Conservation (phyloP, 805 yeast species). For the Candida schatavii region DNA sequence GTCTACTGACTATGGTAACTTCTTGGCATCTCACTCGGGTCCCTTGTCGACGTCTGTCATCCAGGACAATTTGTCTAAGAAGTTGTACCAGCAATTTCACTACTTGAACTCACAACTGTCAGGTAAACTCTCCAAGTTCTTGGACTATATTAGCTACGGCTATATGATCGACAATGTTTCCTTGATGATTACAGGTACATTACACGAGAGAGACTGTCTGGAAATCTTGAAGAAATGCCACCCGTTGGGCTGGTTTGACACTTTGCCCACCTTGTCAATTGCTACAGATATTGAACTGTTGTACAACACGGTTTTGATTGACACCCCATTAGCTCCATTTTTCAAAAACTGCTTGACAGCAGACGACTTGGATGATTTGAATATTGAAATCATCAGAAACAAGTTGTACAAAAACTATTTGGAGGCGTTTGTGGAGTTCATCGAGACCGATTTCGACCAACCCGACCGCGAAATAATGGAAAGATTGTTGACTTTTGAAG, state of each 20-base stretch:
- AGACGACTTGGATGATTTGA: slow-evolving; percentile 89
- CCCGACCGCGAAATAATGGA: slow-evolving; percentile 86
- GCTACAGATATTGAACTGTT: slow-evolving; percentile 95
- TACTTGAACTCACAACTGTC: slow-evolving; percentile 82
- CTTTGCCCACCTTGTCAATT: slow-evolving; percentile 89
- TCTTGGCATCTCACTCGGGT: slow-evolving; percentile 76
- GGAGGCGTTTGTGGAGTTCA: slow-evolving; percentile 78
- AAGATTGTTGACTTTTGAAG: slow-evolving; percentile 79
- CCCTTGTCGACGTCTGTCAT: slow-evolving; percentile 85
- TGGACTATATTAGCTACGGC: slow-evolving; percentile 92
- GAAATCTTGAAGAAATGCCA: slow-evolving; percentile 91
- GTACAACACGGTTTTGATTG: slow-evolving; percentile 88
- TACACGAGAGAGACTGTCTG: slow-evolving; percentile 87
- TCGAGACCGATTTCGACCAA: slow-evolving; percentile 53
- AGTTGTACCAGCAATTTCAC: slow-evolving; percentile 78
- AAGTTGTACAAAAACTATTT: slow-evolving; percentile 88
- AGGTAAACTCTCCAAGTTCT: slow-evolving; percentile 73
- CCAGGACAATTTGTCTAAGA: slow-evolving; percentile 72
- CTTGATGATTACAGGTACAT: slow-evolving; percentile 92
- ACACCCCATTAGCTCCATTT: slow-evolving; percentile 96
- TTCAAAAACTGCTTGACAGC: slow-evolving; percentile 85
- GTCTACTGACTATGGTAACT: slow-evolving; percentile 94
- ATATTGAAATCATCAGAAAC: slow-evolving; percentile 92
- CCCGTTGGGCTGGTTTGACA: slow-evolving; percentile 98
- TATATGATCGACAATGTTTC: slow-evolving; percentile 98